A percentile compares a stretch with the other conserved stretches of the same genome.
Evolutionary conservation across 192 early-diverging fungal genomes (phyloP).

Genomic region (Backusella liffmaniae): DNA sequence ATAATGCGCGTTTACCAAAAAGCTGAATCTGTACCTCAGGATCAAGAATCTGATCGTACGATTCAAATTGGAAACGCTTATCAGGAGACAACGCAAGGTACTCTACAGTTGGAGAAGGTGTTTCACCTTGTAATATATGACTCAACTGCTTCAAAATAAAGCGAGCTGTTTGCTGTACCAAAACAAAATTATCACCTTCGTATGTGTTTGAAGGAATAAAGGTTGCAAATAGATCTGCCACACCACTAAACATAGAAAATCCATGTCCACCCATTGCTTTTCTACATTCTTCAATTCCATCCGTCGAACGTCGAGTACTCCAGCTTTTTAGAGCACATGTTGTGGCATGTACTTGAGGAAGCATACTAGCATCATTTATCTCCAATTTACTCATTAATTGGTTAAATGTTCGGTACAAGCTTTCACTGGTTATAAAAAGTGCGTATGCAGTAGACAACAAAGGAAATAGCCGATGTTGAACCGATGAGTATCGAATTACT

Average conservation of each 20-base stretch:
- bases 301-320: constrained; percentile 52
- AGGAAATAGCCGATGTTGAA: constrained; percentile 63
- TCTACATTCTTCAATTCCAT: constrained; percentile 65
- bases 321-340: constrained; percentile 65
- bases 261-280: constrained; percentile 75
- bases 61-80: constrained; percentile 13
- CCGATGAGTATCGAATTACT: constrained; percentile 66
- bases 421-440: constrained; percentile 56
- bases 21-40: constrained; percentile 54
- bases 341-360: constrained; percentile 65
- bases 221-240: constrained; percentile 58
- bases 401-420: constrained; percentile 46
- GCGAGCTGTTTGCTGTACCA: constrained; percentile 69
- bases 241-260: constrained; percentile 64
- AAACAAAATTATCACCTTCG: constrained; percentile 68
- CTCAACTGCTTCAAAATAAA: constrained; percentile 67
- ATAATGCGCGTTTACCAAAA: constrained; percentile 66
- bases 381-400: constrained; percentile 51
- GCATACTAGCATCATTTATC: constrained; percentile 48
- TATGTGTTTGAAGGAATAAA: constrained; percentile 53
- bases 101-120: constrained; percentile 26
- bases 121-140: constrained; percentile 36
- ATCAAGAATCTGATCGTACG: constrained; percentile 44
- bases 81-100: constrained; percentile 28
- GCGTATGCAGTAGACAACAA: constrained; percentile 65